Conservation (phyloP, 176 grass and related monocot genomes). For the Oryza coarctata region DNA sequence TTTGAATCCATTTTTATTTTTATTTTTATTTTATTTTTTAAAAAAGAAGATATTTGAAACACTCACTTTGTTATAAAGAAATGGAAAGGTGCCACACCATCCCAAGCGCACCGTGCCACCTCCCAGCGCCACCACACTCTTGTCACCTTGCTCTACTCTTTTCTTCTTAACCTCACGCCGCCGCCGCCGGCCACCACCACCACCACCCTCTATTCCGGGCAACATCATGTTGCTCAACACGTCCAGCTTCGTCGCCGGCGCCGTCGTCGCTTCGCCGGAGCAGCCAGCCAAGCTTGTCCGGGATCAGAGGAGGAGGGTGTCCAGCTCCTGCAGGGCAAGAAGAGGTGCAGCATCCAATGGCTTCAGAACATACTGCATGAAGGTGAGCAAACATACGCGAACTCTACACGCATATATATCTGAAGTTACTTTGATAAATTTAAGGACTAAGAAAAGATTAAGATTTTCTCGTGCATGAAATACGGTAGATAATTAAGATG, state of each 20-base stretch:
- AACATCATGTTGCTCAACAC: not conserved
- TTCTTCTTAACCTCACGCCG: not conserved
- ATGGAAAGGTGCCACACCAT: not conserved
- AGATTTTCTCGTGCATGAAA: not conserved
- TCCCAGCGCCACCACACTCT: not conserved
- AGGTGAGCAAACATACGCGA: constrained; percentile 28
- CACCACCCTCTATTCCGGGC: not conserved
- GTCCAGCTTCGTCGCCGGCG: not conserved
- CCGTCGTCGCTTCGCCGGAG: not conserved
- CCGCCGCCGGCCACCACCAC: too few species aligned
- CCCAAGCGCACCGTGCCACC: not conserved
- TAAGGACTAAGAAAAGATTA: not conserved
- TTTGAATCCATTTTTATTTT: not conserved
- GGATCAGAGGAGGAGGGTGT: constrained; percentile 9
- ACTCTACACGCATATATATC: not conserved
- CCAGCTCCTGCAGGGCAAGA: constrained; percentile 12
- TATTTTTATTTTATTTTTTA: too few species aligned
- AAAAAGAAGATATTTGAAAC: not conserved
- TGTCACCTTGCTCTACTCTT: not conserved
- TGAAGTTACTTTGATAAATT: not conserved
- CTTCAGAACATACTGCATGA: constrained; percentile 51
- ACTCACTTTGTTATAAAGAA: not conserved
- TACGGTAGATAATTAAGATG: not conserved
- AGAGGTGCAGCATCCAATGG: constrained; percentile 16
- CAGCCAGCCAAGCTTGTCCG: not conserved